Conservation (phyloP, 371 early-diverging fungal genomes). For the Smittium culicis region DNA sequence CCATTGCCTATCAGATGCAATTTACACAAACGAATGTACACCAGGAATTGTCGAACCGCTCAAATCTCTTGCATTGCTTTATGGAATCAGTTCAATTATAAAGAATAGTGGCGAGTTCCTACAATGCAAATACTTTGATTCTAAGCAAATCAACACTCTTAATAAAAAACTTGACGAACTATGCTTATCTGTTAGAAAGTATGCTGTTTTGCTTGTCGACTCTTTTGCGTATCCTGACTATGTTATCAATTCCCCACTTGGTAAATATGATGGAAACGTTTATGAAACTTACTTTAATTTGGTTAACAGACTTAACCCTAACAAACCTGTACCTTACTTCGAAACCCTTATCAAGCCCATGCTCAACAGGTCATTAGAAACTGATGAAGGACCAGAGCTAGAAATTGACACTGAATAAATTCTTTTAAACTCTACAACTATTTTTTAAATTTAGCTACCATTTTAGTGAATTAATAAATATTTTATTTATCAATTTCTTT, state of each 20-base stretch:
- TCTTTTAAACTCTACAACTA: not conserved
- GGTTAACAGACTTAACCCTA: conserved; percentile 60
- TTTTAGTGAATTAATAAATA: conserved; percentile 13
- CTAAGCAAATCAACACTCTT: conserved; percentile 52
- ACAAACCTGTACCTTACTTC: conserved; percentile 63
- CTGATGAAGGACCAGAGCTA: conserved; percentile 28
- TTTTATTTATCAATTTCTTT: not conserved
- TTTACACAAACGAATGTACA: conserved; percentile 31
- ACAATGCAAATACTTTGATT: conserved; percentile 65
- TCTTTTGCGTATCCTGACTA: conserved; percentile 76
- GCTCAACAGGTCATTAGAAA: conserved; percentile 41
- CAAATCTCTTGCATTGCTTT: conserved; percentile 55
- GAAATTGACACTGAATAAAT: conserved; percentile 28
- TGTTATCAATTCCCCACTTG: conserved; percentile 77
- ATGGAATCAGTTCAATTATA: conserved; percentile 67
- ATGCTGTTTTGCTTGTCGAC: conserved; percentile 76
- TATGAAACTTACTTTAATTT: conserved; percentile 77
- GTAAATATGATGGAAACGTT: conserved; percentile 73
- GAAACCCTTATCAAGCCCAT: conserved; percentile 65
- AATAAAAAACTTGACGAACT: conserved; percentile 47
- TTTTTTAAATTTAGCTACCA: not conserved
- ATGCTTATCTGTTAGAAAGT: conserved; percentile 56
- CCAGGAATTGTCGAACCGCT: conserved; percentile 37
- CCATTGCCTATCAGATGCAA: conserved; percentile 69
- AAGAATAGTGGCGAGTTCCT: conserved; percentile 78